Evolutionary conservation across 2,329 filamentous ascomycete species (phyloP).

Genomic region (Myriosclerotinia duriaeana): DNA sequence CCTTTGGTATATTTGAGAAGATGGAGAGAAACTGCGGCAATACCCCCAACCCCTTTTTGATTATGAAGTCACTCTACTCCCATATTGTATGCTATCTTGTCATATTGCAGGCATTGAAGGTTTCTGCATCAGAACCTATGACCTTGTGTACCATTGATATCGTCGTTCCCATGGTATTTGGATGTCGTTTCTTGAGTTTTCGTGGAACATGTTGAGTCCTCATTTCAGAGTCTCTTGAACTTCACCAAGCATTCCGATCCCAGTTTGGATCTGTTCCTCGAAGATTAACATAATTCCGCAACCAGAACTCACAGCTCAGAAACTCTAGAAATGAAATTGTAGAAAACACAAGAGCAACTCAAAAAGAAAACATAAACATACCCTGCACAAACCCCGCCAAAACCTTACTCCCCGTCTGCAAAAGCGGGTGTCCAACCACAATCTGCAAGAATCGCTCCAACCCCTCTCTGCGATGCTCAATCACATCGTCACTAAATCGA

Average conservation of each 20-base stretch:
- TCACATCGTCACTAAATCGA: constrained; percentile 96
- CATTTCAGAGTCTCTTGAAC: constrained; percentile 26
- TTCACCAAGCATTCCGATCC: constrained; percentile 87
- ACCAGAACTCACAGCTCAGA: neutral
- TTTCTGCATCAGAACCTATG: constrained; percentile 10
- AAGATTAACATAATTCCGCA: neutral
- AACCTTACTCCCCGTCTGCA: constrained; percentile 98
- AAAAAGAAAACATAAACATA: constrained; percentile 46
- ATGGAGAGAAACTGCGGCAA: constrained; percentile 9
- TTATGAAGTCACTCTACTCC: neutral
- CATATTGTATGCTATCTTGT: constrained; percentile 15
- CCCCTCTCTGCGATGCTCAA: constrained; percentile 87
- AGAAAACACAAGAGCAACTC: neutral
- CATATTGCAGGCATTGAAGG: neutral
- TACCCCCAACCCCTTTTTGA: neutral
- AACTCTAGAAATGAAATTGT: constrained; percentile 8
- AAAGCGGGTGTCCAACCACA: constrained; percentile 89
- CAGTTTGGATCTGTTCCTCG: constrained; percentile 71
- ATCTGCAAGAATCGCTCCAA: constrained; percentile 96
- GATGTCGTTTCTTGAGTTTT: constrained; percentile 48
- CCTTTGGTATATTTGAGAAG: constrained; percentile 20
- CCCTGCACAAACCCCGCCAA: constrained; percentile 95
- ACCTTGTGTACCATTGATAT: constrained; percentile 18
- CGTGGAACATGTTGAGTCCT: constrained; percentile 41
- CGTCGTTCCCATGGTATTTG: constrained; percentile 27